Base-by-base conservation (phyloP, 78 protist genomes). In the Dictyostelium intermedium region DNA sequence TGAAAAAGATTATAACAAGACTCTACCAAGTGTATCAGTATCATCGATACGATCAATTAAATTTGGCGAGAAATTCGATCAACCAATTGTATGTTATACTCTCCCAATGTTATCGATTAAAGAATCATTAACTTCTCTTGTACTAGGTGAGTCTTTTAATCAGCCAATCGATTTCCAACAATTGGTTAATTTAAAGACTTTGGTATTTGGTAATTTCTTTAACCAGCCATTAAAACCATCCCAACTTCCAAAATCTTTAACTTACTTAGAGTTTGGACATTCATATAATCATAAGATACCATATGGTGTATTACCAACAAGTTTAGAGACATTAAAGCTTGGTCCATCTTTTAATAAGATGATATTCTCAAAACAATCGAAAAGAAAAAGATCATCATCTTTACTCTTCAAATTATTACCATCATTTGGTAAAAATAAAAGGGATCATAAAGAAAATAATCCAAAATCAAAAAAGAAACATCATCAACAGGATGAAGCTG, bases 131-230 rank as follows among this genome's bases (percentile, higher is more conserved):
- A 66, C 74, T 0, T 32, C 72, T 4, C 56, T 83, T n/a, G 25
- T 23, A 16, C 47, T 83, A 5, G 91, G 91, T 3, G 27, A 69
- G 8, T 25, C 35, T 5, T 83, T 83, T 53, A 83, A 83, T 69
- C 77, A 69, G 8, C 53, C 77, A n/a, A 30, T 83, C 0, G 30
- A 45, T 39, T 45, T 47, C 0, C 27, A 39, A 41, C 27, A 41
- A 16, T n/a, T 83, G 5, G 47, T 13, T 0, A n/a, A 20, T 39
- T 76, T 76, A n/a, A 76, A 76, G 16, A 39, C 47, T n/a, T 39
- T 76, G n/a, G 9, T 16, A n/a, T 76, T 76, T 76, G 82, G 82
- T 76, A 16, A 20, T 9, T 13, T 37, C 34, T 76, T 76, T 39
- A 39, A 76, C 41, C 82, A 79, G 16, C 14, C 37, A 20, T n/a